phyloP scores from a whole-genome alignment of 1,139 yeast genomes.

The Blastobotrys capitulatus region DNA sequence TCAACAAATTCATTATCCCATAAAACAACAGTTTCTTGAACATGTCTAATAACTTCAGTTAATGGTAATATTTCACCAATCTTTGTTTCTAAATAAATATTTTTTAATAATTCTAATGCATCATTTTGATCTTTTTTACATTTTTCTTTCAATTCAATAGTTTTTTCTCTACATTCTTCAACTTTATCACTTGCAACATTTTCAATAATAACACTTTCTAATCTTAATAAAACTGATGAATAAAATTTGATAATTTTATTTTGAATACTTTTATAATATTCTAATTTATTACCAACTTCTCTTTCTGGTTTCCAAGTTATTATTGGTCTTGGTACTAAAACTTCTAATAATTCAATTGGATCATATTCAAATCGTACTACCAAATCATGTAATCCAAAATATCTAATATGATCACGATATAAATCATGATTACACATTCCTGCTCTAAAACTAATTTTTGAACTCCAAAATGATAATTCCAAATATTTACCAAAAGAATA shows the following conservation, averaged over 20 bases:
- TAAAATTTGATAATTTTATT: slow-evolving; percentile 58
- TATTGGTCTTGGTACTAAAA: slow-evolving; percentile 70
- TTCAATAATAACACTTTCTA: slow-evolving; percentile 77
- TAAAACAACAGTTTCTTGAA: slow-evolving; percentile 76
- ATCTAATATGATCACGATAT: slow-evolving; percentile 73
- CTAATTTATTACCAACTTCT: slow-evolving; percentile 64
- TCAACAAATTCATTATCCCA: slow-evolving; percentile 87
- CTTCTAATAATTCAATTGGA: slow-evolving; percentile 66
- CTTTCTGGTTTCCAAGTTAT: slow-evolving; percentile 68
- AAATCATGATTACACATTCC: slow-evolving; percentile 74
- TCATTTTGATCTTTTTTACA: slow-evolving; percentile 48
- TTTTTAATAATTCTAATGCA: slow-evolving; percentile 44
- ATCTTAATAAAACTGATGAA: slow-evolving; percentile 63
- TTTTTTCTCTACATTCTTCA: slow-evolving; percentile 58
- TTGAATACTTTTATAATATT: slow-evolving; percentile 51
- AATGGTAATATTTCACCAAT: slow-evolving; percentile 66
- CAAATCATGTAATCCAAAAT: slow-evolving; percentile 75
- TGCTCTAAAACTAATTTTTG: slow-evolving; percentile 37
- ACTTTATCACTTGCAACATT: slow-evolving; percentile 62
- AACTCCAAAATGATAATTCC: slow-evolving; percentile 80
- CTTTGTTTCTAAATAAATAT: slow-evolving; percentile 49
- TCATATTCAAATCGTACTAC: slow-evolving; percentile 78
- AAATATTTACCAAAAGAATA: slow-evolving; percentile 90
- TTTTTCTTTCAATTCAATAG: slow-evolving; percentile 52
- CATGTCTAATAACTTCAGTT: slow-evolving; percentile 60